Conservation (phyloP, 208 protist species). For the Herpetomonas samuelpessoai region DNA sequence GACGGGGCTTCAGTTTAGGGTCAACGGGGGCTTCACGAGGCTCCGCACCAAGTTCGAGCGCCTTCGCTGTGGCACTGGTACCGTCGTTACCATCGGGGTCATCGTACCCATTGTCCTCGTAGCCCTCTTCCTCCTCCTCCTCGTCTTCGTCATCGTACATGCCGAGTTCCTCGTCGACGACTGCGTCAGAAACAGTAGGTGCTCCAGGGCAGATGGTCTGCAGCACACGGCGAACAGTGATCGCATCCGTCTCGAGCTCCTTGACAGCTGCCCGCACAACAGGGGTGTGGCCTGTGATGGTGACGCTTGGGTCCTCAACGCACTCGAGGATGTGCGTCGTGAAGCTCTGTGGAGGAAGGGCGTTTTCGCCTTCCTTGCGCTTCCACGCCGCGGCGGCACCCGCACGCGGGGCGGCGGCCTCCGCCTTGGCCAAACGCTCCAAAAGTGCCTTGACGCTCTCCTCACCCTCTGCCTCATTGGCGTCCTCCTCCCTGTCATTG, state of each 20-base stretch:
- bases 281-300: no score
- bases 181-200: no score
- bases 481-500: not conserved
- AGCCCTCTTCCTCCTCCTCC: conserved; percentile 15
- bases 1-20: conserved; percentile 41
- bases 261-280: not conserved
- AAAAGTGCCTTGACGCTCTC: conserved; percentile 10
- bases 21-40: conserved; percentile 13
- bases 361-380: conserved; percentile 9
- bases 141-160: conserved; percentile 18
- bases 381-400: conserved; percentile 7
- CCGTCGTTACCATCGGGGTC: conserved; percentile 12
- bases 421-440: not conserved
- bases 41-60: conserved; percentile 17
- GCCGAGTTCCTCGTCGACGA: no score
- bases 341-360: conserved; percentile 7
- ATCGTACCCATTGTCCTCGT: conserved; percentile 7
- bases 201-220: no score
- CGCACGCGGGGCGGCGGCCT: conserved; percentile 4
- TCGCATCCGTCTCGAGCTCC: no score
- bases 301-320: no score
- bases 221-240: no score
- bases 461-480: conserved; percentile 3
- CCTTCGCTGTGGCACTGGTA: no score
- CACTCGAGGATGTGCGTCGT: not conserved